Percentiles rank a stretch among this genome's conserved stretches.
These are phyloP conservation scores for Malania oleifera DNA, from an alignment of 164 flowering plant species.

Conservation along the genomic window DNA sequence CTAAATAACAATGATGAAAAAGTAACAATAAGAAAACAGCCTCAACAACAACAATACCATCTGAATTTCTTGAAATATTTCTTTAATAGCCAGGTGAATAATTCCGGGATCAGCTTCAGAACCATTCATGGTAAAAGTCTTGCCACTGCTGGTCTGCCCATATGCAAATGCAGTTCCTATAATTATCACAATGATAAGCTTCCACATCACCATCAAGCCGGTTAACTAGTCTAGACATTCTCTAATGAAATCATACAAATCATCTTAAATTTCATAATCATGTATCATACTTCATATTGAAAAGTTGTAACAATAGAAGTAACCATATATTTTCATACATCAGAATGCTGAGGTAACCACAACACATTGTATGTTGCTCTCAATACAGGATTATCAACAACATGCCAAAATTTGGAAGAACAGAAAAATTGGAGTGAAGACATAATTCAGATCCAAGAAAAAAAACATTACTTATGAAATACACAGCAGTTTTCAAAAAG, in stretches of 20 bases:
- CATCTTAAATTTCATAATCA: neutral
- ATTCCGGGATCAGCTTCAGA: slow-evolving; percentile 72
- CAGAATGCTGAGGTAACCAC: too few relatives aligned
- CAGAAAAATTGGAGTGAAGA: too few relatives aligned
- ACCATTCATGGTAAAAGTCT: slow-evolving; percentile 92
- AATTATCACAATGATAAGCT: slow-evolving; percentile 5
- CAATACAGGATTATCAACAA: too few relatives aligned
- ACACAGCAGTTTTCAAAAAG: too few relatives aligned
- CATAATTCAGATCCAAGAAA: too few relatives aligned
- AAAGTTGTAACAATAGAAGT: neutral
- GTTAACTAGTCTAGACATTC: neutral
- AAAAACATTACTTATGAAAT: too few relatives aligned
- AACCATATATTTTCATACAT: neutral
- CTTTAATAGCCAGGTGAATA: slow-evolving; percentile 62
- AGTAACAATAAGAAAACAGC: neutral
- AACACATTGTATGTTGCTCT: too few relatives aligned
- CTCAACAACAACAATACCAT: slow-evolving; percentile 26
- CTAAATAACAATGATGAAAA: too few relatives aligned
- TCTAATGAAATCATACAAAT: neutral
- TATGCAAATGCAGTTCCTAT: slow-evolving; percentile 92
- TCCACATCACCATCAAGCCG: neutral
- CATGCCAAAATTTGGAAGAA: too few relatives aligned
- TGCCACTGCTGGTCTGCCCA: slow-evolving; percentile 97
- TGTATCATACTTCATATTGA: neutral
- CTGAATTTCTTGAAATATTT: slow-evolving; percentile 52